These are phyloP conservation scores for Rhododendron vialii DNA, from an alignment of 148 eudicot genomes.

Conservation along the genomic window DNA sequence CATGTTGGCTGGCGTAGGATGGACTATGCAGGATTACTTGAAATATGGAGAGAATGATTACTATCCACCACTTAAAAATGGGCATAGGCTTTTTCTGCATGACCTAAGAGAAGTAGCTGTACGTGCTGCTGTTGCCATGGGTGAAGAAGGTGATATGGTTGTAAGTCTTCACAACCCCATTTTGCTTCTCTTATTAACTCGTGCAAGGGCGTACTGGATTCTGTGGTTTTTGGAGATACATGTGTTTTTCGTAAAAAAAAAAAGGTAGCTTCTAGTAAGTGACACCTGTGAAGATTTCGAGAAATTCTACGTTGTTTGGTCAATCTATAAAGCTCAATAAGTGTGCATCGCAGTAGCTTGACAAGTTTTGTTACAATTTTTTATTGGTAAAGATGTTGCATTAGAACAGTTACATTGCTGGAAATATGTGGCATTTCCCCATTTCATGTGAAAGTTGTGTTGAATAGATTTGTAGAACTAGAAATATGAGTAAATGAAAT, in stretches of 20 bases:
- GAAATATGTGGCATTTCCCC: background rate
- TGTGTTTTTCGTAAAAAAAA: background rate
- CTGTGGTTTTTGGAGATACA: background rate
- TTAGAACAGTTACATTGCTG: background rate
- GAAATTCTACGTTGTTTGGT: background rate
- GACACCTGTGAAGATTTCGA: background rate
- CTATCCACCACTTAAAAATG: constrained; percentile 94
- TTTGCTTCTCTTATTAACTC: constrained; percentile 2
- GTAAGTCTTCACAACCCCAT: constrained; percentile 43
- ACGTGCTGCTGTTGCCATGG: constrained; percentile 98
- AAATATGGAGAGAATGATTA: constrained; percentile 93
- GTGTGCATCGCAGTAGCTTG: background rate
- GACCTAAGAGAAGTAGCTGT: constrained; percentile 95
- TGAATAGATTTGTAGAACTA: background rate
- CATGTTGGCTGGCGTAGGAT: constrained; percentile 91
- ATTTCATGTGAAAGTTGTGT: background rate
- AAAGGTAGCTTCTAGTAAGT: background rate
- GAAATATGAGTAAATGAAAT: background rate
- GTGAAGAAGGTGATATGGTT: constrained; percentile 97
- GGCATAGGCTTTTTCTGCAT: constrained; percentile 88
- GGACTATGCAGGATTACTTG: constrained; percentile 98
- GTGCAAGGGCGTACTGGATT: background rate
- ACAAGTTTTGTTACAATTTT: background rate
- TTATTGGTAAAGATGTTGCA: background rate
- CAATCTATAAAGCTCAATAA: background rate